Conservation (phyloP, 163 green algal genomes). For the Chloromonas sp. region DNA sequence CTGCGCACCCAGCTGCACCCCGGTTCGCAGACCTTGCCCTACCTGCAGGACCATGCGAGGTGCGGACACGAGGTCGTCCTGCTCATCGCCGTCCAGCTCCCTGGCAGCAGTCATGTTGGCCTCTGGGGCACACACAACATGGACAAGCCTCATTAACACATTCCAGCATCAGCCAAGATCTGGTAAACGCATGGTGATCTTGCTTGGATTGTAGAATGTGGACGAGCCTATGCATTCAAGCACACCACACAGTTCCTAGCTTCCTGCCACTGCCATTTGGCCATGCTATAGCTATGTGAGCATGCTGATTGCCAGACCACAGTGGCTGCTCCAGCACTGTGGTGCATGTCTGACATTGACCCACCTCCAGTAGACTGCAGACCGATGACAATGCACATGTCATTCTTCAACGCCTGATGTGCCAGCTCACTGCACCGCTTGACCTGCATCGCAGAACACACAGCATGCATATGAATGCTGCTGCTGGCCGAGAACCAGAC, state of each 20-base stretch:
- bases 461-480: not conserved
- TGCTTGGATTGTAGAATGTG: no score
- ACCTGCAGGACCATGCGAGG: conserved; percentile 53
- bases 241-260: no score
- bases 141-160: no score
- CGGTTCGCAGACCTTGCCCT: not conserved
- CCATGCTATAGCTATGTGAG: no score
- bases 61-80: conserved; percentile 67
- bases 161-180: no score
- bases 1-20: no score
- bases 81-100: conserved; percentile 28
- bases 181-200: no score
- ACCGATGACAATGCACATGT: conserved; percentile 72
- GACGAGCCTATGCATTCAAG: no score
- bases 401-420: conserved; percentile 36
- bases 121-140: conserved; percentile 26
- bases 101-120: conserved; percentile 48
- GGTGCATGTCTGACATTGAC: not conserved
- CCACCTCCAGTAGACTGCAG: conserved; percentile 62
- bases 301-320: no score
- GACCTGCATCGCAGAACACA: conserved; percentile 27
- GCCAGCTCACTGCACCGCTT: conserved; percentile 44
- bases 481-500: not conserved
- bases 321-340: no score
- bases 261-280: no score